phyloP scores from a whole-genome alignment of 805 yeast genomes.

The Ogataea trehaloabstinens region DNA sequence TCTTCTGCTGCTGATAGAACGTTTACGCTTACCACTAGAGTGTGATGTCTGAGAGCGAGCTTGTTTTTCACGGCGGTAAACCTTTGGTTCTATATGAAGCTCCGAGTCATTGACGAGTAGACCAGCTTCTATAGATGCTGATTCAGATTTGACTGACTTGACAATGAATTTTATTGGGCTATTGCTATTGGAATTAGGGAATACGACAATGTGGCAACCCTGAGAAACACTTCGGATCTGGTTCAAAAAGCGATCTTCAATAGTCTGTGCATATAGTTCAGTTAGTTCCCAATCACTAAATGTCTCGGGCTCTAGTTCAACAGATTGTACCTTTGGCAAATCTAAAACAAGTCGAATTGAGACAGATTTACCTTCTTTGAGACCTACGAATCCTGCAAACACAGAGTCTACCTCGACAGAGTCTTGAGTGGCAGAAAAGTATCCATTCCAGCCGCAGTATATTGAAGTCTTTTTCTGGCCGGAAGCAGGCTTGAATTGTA shows the following conservation, averaged over 20 bases:
- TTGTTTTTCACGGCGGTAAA: slow-evolving; percentile 22
- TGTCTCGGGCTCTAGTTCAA: slow-evolving; percentile 75
- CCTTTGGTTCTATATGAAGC: slow-evolving; percentile 65
- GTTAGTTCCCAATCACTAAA: slow-evolving; percentile 88
- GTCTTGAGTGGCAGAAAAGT: slow-evolving; percentile 17
- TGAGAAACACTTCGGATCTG: slow-evolving; percentile 76
- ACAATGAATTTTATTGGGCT: slow-evolving; percentile 58
- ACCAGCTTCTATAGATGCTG: slow-evolving; percentile 29
- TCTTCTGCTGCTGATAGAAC: slow-evolving; percentile 30
- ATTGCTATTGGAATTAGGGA: slow-evolving; percentile 62
- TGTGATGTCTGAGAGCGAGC: slow-evolving; percentile 7
- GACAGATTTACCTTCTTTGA: slow-evolving; percentile 42
- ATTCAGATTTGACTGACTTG: slow-evolving; percentile 37
- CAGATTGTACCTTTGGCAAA: slow-evolving; percentile 52
- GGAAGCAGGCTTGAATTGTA: slow-evolving; percentile 16
- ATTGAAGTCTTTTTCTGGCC: slow-evolving; percentile 15
- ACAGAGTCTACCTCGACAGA: slow-evolving; percentile 63
- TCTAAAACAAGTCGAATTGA: slow-evolving; percentile 47
- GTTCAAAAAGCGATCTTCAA: slow-evolving; percentile 71
- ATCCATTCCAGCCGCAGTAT: slow-evolving; percentile 32
- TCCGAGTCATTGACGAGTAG: slow-evolving; percentile 41
- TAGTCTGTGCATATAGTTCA: slow-evolving; percentile 72
- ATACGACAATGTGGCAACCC: slow-evolving; percentile 62
- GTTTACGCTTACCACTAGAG: slow-evolving; percentile 19
- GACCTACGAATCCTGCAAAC: slow-evolving; percentile 52